Base-by-base conservation (phyloP, 768 basidiomycete genomes). In the Termitomyces sp. region DNA sequence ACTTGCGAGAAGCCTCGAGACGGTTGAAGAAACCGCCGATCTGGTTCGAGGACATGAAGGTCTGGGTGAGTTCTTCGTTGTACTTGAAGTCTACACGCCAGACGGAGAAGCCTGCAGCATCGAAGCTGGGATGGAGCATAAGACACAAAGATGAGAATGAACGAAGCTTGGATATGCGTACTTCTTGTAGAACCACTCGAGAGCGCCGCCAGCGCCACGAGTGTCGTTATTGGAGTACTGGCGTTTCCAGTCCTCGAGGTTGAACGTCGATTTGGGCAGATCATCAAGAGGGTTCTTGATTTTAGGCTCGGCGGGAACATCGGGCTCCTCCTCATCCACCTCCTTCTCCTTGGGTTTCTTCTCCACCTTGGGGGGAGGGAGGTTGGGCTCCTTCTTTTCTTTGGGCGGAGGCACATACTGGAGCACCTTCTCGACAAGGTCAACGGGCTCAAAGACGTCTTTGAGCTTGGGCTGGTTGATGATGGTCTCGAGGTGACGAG, bases 151-250 rank as follows among this genome's bases (percentile, higher is more conserved):
- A 27, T 27, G 27, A 27, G 27, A 27, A 27, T 27, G 27, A 27
- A 27, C 27, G 27, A 27, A 27, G 27, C 27, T 27, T 27, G 27
- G 27, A 27, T 27, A 27, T 27, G 4, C 27, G 27, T 27, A 95
- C 93, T 97, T 87, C 73, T 93, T 73, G 80, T 97, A 96, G 84
- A 98, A 89, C 97, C 96, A 98, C 73, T 97, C 93, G 42, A 99
- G 68, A 50, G 93, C 73, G 61, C 91, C 95, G 47, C 73, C 85
- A n/a, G 88, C 64, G 36, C 91, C 93, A 56, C 91, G 87, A 47
- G 95, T 98, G 18, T 98, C 95, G 72, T 89, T 87, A 88, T 98
- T 99, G 67, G 94, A 97, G 81, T 98, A 99, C 37, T 91, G 89
- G 45, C 93, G 88, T 75, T 97, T 98, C 94, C 93, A 97, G 75